phyloP scores from a whole-genome alignment of 306 rosid genomes.

The Mucuna pruriens region DNA sequence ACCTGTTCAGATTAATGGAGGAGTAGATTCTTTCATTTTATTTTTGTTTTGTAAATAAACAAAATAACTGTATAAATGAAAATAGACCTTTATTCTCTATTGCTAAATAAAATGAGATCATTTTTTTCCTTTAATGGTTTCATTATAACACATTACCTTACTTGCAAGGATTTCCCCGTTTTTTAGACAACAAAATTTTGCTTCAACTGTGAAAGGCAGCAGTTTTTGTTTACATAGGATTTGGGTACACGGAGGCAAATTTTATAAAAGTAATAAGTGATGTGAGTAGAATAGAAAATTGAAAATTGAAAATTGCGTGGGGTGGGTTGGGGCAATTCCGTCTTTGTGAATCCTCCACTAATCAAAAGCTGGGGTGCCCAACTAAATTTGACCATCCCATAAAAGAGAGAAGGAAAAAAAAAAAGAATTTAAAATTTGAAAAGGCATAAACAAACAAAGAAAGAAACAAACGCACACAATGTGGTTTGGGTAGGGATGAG shows the following conservation, averaged over 20 bases:
- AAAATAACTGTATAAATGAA: not conserved
- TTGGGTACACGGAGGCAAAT: not conserved
- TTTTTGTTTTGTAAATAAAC: not conserved
- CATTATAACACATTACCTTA: not conserved
- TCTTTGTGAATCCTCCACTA: not conserved
- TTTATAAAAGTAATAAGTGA: too few relatives aligned
- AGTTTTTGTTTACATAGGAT: not conserved
- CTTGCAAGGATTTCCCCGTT: not conserved
- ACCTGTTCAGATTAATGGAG: not conserved
- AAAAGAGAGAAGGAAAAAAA: not conserved
- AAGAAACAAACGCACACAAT: not conserved
- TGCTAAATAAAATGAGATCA: too few relatives aligned
- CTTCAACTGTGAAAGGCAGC: not conserved
- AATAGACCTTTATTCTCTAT: not conserved
- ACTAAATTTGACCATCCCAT: slow-evolving; percentile 36
- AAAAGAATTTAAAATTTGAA: not conserved
- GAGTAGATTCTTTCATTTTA: too few relatives aligned
- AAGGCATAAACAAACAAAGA: slow-evolving; percentile 1
- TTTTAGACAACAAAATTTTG: not conserved
- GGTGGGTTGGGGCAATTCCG: slow-evolving; percentile 24
- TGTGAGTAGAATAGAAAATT: not conserved
- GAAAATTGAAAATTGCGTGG: not conserved
- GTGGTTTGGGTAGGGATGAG: slow-evolving; percentile 65
- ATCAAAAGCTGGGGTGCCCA: slow-evolving; percentile 29
- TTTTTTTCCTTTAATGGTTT: not conserved